A percentile compares a stretch with the other conserved stretches of the same genome.
phyloP scores from a whole-genome alignment of 371 early-diverging fungal genomes.

The Sporodiniella umbellata region DNA sequence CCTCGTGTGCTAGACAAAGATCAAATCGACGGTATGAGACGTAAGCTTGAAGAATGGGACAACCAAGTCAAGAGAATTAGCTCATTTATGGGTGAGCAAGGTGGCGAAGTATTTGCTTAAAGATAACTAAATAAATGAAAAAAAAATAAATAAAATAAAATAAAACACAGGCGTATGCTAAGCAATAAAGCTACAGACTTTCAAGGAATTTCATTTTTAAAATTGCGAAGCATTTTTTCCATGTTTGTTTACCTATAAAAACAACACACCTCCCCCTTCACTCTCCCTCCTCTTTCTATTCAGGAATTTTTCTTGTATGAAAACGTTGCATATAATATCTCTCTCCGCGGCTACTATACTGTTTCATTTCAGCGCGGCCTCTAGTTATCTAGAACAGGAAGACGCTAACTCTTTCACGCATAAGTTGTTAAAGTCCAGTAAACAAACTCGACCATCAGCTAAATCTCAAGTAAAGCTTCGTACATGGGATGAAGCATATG shows the following conservation, averaged over 20 bases:
- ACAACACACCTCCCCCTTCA: neutral
- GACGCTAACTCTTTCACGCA: neutral
- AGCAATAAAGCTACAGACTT: neutral
- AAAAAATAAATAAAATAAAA: too few relatives aligned
- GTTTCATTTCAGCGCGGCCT: neutral
- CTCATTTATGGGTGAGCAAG: conserved; percentile 57
- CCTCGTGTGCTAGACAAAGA: conserved; percentile 90
- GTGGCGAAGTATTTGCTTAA: conserved; percentile 46
- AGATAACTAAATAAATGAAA: too few relatives aligned
- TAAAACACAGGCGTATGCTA: too few relatives aligned
- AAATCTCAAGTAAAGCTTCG: neutral
- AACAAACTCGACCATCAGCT: neutral
- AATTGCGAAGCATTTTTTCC: neutral
- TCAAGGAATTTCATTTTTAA: neutral
- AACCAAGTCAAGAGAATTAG: conserved; percentile 48
- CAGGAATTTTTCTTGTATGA: neutral
- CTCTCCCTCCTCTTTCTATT: neutral
- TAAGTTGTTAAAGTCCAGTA: neutral
- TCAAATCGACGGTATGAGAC: conserved; percentile 81
- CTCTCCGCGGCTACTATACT: neutral
- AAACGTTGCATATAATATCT: neutral
- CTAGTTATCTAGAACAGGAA: neutral
- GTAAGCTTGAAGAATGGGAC: conserved; percentile 34
- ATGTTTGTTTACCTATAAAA: neutral
- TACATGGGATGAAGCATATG: conserved; percentile 40